Base-by-base conservation (phyloP, 192 early-diverging fungal species). In the Umbelopsis ramanniana region DNA sequence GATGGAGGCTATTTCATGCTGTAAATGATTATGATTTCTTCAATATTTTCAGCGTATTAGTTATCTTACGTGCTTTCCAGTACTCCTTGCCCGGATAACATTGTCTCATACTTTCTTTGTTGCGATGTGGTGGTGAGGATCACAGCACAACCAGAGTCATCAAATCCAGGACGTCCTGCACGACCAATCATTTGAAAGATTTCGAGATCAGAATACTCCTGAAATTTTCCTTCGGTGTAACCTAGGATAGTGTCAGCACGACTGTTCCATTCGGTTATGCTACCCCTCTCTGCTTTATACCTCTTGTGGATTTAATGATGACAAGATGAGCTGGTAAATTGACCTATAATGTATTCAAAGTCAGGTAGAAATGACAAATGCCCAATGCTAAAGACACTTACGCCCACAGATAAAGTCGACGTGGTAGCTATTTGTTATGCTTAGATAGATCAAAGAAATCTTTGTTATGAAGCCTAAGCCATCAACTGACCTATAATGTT, bases 251-350 rank as follows among this genome's bases (percentile, higher is more conserved):
- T 37, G 46, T n/a, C 0, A 50, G 17, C 15, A 38, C 17, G 40
- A 22, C 23, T 52, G 14, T 3, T 5, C 19, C 7, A 38, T 73
- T 47, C 6, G 67, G 17, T n/a, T 45, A 22, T 29, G 29, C 1
- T 29, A 3, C 29, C 29, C 29, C 29, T 29, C 29, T 29, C 29
- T 2, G 29, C 14, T 21, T 21, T 47, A 2, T 72, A 76, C 79
- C 72, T 67, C 70, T 69, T 3, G 90, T 92, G 21, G 88, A 88
- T 72, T 93, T 93, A 60, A 93, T 86, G 23, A 93, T 81, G 10
- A 93, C 92, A 17, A 94, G 74, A 74, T 89, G 89, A 7, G 92
- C 92, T 23, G 92, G 92, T 26, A 93, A 78, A 77, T 94, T 94
- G 37, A 94, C 77, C 80, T 81, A 40, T 21, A 63, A 43, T 43